Evolutionary conservation across 495 filamentous ascomycete species (phyloP), one percentile per base, ranked within the genome.

Genomic region (Neurospora sp.): DNA sequence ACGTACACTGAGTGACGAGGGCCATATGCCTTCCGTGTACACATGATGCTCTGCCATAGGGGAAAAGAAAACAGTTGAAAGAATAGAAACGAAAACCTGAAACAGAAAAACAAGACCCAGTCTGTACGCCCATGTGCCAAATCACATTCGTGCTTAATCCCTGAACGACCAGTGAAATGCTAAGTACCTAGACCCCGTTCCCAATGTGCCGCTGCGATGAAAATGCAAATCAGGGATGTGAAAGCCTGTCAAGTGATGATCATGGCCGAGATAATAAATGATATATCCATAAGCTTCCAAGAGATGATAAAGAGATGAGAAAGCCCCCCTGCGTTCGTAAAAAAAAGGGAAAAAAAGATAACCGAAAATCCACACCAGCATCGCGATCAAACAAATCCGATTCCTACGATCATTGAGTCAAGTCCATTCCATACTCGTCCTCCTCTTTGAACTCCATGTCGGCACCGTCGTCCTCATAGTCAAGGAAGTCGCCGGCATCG

Each of bases 361-460:
- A 27, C 41, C 40, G 38, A 41, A 22, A 40, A 16, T 42, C 22
- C 22, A 69, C 37, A 66, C 35, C 38, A 66, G 22, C 41, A 27
- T 41, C 11, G 38, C 39, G 61, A 9, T 27, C n/a, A 40, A 42
- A 35, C 38, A 27, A 61, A 48, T 68, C 48, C 20, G 20, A 74
- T 42, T 74, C 14, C 53, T 66, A 66, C 53, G 42, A 61, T 76
- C 76, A 83, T 7, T 84, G 79, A 3, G 79, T 79, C 68, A 84
- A 74, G 66, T 97, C 93, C 93, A 96, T 96, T 70, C 86, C 86
- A 74, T 92, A 94, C 78, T 95, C 93, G 75, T 97, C 94, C 80
- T 97, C 94, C 78, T 97, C 94, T 80, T 97, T 97, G 83, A 97
- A 94, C 78, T 87, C 87, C 78, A 92, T 76, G 35, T 84, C 79